Evolutionary conservation across 805 yeast species (phyloP), one percentile per base, ranked within the genome.

Genomic region (Metschnikowia arizonensis): DNA sequence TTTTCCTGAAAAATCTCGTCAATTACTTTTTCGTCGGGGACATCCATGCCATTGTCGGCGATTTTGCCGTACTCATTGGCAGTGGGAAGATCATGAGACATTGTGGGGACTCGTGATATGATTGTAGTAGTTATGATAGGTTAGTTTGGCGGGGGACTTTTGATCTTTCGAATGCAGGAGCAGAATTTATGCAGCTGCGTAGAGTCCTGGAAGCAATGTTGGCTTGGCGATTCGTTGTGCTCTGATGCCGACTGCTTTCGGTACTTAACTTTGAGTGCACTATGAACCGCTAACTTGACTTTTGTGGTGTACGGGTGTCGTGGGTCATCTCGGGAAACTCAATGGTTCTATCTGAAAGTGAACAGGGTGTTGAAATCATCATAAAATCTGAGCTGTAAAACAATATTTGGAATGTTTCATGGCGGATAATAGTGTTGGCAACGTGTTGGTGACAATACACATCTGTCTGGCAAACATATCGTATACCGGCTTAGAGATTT

Each of bases 21-120:
- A 11, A 71, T 66, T 26, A 63, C 62, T 40, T 60, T 61, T 37
- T 66, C 73, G 42, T 65, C 70, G 2, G 69, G 72, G 9, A 67
- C 62, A 15, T 62, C 69, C 24, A 47, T 50, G 33, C 46, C 49
- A 6, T 46, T 53, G 15, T 44, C 42, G 25, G 32, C 37, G 18
- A 45, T 26, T 40, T 33, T 35, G 31, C 28, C 18, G 34, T 29
- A 30, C 21, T n/a, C 25, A 6, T 11, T 32, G 28, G 25, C 34
- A 28, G n/a, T n/a, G 40, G 32, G 23, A 15, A 25, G 21, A 17
- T 17, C 11, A 15, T 25, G 31, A 15, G 40, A 26, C 30, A 36
- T 26, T 12, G 6, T 25, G 37, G 19, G 10, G 31, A 5, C 31
- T n/a, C 6, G 15, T n/a, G 14, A 11, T 26, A 14, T 12, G 30